Conservation (phyloP, 2,329 filamentous ascomycete genomes). For the Setomelanomma holmii region DNA sequence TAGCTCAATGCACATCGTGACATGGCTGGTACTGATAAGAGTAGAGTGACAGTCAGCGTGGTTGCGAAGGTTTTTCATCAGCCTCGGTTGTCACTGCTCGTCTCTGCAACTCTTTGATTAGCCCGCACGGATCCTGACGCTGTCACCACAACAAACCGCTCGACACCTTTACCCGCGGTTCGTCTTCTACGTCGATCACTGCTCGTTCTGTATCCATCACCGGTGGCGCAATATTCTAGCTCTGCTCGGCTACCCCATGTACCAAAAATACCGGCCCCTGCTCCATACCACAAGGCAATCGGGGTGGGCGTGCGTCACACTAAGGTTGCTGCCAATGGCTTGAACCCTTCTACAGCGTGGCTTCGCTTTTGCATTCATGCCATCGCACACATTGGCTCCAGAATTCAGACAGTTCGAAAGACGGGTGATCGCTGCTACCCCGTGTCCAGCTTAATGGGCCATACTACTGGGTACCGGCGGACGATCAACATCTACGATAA, state of each 20-base stretch:
- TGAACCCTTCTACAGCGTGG: background rate
- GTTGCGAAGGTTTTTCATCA: background rate
- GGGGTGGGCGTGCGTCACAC: background rate
- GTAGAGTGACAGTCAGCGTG: background rate
- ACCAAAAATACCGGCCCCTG: background rate
- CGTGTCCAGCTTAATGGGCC: background rate
- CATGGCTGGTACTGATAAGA: too few species aligned
- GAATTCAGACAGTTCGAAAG: background rate
- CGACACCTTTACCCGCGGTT: background rate
- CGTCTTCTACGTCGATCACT: background rate
- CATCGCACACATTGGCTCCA: background rate
- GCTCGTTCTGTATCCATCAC: background rate
- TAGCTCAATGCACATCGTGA: too few species aligned
- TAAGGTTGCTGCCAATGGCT: background rate
- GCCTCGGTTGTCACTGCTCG: background rate
- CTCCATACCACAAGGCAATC: background rate
- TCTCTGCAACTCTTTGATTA: background rate
- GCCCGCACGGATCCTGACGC: background rate
- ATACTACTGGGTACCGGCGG: too few species aligned
- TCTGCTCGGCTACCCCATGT: background rate
- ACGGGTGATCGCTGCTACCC: background rate
- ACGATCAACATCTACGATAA: too few species aligned
- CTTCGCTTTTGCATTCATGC: background rate
- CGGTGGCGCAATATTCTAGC: background rate
- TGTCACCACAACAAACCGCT: background rate